These are phyloP conservation scores for Odontarrhena argentea DNA, from an alignment of 345 rosid genomes.

Conservation along the genomic window DNA sequence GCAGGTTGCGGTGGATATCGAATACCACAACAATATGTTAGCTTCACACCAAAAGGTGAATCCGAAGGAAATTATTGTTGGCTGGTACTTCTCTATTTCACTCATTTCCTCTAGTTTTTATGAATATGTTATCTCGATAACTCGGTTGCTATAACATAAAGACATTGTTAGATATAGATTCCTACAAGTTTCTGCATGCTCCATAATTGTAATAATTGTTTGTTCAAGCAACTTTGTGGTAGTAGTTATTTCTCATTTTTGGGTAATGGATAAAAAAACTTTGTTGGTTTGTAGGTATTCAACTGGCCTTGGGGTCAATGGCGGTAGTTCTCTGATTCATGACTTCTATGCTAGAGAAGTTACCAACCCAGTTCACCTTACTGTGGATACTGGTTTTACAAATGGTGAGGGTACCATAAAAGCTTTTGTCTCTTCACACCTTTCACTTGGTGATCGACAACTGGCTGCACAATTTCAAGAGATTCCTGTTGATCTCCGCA, in stretches of 20 bases:
- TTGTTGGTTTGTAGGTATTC: slow-evolving; percentile 65
- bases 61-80: slow-evolving; percentile 92
- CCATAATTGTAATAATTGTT: no score
- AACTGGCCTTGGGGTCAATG: slow-evolving; percentile 88
- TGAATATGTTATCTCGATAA: neutral
- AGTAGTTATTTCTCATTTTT: neutral
- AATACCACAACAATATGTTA: slow-evolving; percentile 93
- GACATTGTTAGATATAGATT: neutral
- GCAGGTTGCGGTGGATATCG: slow-evolving; percentile 96
- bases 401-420: slow-evolving; percentile 78
- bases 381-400: slow-evolving; percentile 81
- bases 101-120: neutral
- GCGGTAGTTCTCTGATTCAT: slow-evolving; percentile 89
- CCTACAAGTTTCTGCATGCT: no score
- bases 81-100: slow-evolving; percentile 64
- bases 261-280: neutral
- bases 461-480: slow-evolving; percentile 97
- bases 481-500: slow-evolving; percentile 91
- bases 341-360: slow-evolving; percentile 91
- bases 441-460: slow-evolving; percentile 80
- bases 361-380: slow-evolving; percentile 81
- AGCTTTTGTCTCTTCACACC: slow-evolving; percentile 75
- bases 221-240: neutral
- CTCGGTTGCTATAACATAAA: neutral
- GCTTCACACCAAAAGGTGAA: slow-evolving; percentile 85